A percentile compares a stretch with the other conserved stretches of the same genome.
Conservation (phyloP, 768 basidiomycete genomes). For the Amanita thiersii region DNA sequence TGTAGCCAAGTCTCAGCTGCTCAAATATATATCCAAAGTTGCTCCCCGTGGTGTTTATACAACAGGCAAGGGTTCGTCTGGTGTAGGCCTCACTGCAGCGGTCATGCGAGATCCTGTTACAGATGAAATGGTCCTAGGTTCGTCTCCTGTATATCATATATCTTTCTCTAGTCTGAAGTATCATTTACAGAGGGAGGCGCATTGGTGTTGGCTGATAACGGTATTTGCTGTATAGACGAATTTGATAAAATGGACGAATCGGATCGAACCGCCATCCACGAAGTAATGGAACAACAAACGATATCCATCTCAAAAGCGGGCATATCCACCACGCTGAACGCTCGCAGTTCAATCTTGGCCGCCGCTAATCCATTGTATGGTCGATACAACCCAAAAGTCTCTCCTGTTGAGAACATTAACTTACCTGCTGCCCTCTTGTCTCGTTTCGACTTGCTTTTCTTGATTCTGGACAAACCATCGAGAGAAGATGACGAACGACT, state of each 20-base stretch:
- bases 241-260: constrained; percentile 99
- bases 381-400: constrained; percentile 95
- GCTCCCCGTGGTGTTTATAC: constrained; percentile 98
- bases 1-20: constrained; percentile 94
- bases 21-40: constrained; percentile 98
- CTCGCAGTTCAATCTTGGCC: constrained; percentile 93
- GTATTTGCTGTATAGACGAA: constrained; percentile 99
- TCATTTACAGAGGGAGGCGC: constrained; percentile 87
- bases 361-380: constrained; percentile 98
- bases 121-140: constrained; percentile 98
- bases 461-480: constrained; percentile 93
- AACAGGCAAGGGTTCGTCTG: constrained; percentile 96
- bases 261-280: constrained; percentile 96
- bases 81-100: constrained; percentile 96
- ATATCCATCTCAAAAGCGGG: constrained; percentile 99
- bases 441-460: constrained; percentile 92
- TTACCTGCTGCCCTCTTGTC: constrained; percentile 94
- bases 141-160: constrained; percentile 19
- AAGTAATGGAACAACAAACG: constrained; percentile 99
- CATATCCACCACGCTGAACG: constrained; percentile 96
- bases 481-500: constrained; percentile 94
- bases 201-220: constrained; percentile 97
- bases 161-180: constrained; percentile 2
- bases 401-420: constrained; percentile 99
- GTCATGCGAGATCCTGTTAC: constrained; percentile 99